phyloP scores from a whole-genome alignment of 1,284 basidiomycete species.

The Kalmanozyma brasiliensis region DNA sequence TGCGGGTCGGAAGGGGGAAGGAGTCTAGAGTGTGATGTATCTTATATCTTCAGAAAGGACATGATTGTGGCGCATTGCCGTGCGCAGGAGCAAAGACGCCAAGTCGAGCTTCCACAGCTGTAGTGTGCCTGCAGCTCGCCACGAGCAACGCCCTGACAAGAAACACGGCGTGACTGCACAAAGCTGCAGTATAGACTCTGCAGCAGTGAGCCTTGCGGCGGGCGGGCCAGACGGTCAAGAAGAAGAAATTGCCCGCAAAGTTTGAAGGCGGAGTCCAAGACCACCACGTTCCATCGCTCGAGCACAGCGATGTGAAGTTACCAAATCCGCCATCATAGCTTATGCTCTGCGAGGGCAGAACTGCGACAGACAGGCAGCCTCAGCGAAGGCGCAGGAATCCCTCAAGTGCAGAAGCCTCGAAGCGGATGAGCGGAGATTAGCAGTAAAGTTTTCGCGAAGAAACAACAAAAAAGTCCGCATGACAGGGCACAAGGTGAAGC shows the following conservation, averaged over 20 bases:
- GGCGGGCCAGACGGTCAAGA: background rate
- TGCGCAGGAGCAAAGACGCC: background rate
- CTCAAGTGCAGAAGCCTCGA: background rate
- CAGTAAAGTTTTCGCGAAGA: background rate
- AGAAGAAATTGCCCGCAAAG: constrained; percentile 2
- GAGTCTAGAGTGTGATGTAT: background rate
- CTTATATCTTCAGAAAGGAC: background rate
- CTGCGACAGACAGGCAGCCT: background rate
- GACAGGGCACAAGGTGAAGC: too few species aligned
- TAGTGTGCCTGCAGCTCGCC: background rate
- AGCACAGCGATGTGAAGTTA: background rate
- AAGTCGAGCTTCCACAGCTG: background rate
- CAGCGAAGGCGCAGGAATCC: too few species aligned
- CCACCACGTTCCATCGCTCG: constrained; percentile 11
- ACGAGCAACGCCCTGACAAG: background rate
- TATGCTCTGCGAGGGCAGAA: too few species aligned
- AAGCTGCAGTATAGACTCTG: too few species aligned
- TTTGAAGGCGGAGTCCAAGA: constrained; percentile 8
- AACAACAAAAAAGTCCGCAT: too few species aligned
- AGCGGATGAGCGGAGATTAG: constrained; percentile 4
- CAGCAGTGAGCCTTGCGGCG: background rate
- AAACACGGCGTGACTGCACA: background rate
- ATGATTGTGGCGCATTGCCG: too few species aligned
- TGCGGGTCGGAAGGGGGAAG: background rate
- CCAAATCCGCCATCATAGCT: too few species aligned